Evolutionary conservation across 495 filamentous ascomycete genomes (phyloP), one percentile per base, ranked within the genome.

Genomic region (Hyaloscypha variabilis): DNA sequence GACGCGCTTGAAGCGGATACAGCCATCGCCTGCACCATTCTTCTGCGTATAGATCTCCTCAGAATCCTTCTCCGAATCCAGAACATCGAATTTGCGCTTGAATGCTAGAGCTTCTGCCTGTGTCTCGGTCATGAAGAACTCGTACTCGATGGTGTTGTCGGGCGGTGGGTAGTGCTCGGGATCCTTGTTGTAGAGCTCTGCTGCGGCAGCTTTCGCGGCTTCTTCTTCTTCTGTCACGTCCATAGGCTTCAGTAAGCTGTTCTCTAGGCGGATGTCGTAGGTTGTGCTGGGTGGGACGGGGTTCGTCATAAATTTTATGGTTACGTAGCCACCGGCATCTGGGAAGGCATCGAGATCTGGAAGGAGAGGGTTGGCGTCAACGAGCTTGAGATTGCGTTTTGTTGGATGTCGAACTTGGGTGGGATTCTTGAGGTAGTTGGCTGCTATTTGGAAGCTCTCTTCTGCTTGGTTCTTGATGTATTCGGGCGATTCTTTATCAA

Each of bases 291-390:
- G 74, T 36, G 82, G 77, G 8, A 93, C 83, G 0, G 95, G 94
- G 64, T 94, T 92, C 54, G 88, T 91, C 49, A 84, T 81, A 77
- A 97, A 97, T 67, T 98, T 97, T 77, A 93, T 86, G 13, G 94
- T 86, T 63, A 96, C 87, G 75, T 92, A 97, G 19, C 88, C 88
- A 61, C 92, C 92, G 28, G 87, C 88, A 73, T 97, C 91, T n/a
- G 93, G 90, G 72, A 94, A 88, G 10, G 91, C 90, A 21, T 91
- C 87, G n/a, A 94, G 84, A 69, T 98, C 95, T 1, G 95, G 95
- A 2, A 97, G 77, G 17, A 99, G 71, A 1, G 95, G 91, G 71
- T 87, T 94, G 65, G 87, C 86, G 54, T 93, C 92, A 31, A 96
- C 83, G 8, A 93, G 79, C 70, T 90, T 88, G 54, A 96, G 71